These are phyloP conservation scores for Phylloporus sp. DNA, from an alignment of 768 basidiomycete species.

Conservation along the genomic window DNA sequence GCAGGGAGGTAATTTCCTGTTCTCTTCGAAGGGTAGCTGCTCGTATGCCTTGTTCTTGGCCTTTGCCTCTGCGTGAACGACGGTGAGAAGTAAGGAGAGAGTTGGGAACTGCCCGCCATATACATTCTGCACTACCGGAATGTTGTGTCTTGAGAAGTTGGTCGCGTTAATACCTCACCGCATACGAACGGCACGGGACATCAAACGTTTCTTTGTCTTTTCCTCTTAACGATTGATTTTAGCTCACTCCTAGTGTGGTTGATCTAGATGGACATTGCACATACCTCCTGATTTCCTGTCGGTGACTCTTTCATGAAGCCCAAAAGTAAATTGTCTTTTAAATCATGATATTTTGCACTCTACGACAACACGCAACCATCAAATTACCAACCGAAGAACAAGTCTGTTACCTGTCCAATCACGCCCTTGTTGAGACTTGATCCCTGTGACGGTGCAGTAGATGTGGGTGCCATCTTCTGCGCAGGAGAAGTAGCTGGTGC, in stretches of 20 bases:
- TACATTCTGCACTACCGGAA: too few relatives aligned
- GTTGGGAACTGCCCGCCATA: too few relatives aligned
- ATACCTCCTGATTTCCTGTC: too few relatives aligned
- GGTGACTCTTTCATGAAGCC: neutral
- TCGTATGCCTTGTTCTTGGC: slow-evolving; percentile 74
- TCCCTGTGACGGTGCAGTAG: slow-evolving; percentile 14
- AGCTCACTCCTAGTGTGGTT: too few relatives aligned
- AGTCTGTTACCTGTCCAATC: slow-evolving; percentile 71
- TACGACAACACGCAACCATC: neutral
- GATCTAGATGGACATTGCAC: neutral
- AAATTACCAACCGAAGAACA: slow-evolving; percentile 77
- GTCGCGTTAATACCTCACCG: too few relatives aligned
- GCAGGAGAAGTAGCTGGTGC: slow-evolving; percentile 15
- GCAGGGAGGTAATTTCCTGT: slow-evolving; percentile 83
- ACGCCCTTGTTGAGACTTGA: slow-evolving; percentile 52
- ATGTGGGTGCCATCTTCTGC: slow-evolving; percentile 21
- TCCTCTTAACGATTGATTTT: too few relatives aligned
- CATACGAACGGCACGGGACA: too few relatives aligned
- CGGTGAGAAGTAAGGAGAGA: too few relatives aligned
- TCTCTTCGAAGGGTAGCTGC: slow-evolving; percentile 76
- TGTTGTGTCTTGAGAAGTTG: too few relatives aligned
- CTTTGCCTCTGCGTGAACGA: slow-evolving; percentile 80
- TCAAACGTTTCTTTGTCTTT: too few relatives aligned
- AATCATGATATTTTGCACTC: neutral
- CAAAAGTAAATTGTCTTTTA: neutral